Conservation (phyloP, 2,329 filamentous ascomycete genomes). For the Colletotrichum kahawae region DNA sequence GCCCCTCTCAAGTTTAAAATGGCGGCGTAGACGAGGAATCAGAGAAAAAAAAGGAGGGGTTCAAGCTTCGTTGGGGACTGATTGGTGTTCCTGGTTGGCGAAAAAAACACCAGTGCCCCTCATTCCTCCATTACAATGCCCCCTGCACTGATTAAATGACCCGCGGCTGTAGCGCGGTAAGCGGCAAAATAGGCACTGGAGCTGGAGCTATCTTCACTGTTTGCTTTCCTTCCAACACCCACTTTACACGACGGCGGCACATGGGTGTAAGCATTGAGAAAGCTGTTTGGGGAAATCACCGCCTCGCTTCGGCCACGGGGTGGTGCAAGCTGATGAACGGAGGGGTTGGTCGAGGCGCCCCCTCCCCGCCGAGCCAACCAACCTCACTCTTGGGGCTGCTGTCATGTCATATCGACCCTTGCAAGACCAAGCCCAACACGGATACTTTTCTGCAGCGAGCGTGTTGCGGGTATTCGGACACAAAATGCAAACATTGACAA, state of each 20-base stretch:
- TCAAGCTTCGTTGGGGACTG: neutral
- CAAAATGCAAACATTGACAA: neutral
- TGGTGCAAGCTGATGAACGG: neutral
- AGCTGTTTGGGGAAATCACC: neutral
- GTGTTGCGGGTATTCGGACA: neutral
- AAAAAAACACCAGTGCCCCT: neutral
- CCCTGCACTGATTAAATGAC: neutral
- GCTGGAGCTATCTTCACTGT: neutral
- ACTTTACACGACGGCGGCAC: neutral
- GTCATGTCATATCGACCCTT: neutral
- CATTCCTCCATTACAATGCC: neutral
- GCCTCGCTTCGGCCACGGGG: neutral
- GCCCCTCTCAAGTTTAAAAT: neutral
- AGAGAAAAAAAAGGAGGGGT: conserved; percentile 2
- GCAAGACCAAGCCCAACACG: neutral
- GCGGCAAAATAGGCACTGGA: neutral
- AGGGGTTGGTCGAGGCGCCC: neutral
- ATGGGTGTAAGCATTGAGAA: neutral
- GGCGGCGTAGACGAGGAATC: neutral
- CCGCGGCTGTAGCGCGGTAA: neutral
- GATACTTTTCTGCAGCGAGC: neutral
- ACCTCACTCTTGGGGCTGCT: neutral
- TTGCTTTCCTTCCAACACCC: neutral
- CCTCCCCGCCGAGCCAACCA: neutral
- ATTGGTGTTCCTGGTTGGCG: neutral